Base-by-base conservation (phyloP, 75 land plant species). In the Isoetes taiwanensis region DNA sequence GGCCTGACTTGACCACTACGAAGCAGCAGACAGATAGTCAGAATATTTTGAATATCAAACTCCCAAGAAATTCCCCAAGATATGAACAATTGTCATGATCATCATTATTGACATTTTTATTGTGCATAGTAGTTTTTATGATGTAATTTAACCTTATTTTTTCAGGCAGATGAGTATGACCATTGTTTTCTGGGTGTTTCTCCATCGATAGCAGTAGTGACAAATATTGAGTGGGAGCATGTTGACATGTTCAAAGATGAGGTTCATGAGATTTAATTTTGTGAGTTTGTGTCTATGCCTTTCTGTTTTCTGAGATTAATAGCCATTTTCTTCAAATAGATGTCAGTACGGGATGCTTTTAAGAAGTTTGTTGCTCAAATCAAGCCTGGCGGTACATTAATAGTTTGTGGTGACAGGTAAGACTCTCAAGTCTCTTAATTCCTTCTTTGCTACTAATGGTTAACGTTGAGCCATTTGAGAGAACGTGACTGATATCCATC, bases 181-280 rank as follows among this genome's bases (percentile, higher is more conserved):
- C 56, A 71, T 34, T 78, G 82, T 61, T 82, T 82, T 61, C 60
- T 82, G 41, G 73, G 74, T 19, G 52, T 82, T 32, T 66, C 76
- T 30, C 85, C 85, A 28, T 66, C 56, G 34, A 19, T 82, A 32
- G 79, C 85, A 43, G 64, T 82, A 12, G 72, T 82, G 2, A 79
- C 79, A 24, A 82, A 76, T 41, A 52, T 82, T n/a, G 85, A 82
- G 35, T 79, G 82, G 85, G 85, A 82, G 34, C 85, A 82, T 76
- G 85, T 82, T 27, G 79, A 82, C 39, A 66, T 76, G 56, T 82
- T 78, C 55, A 56, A 58, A 23, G 69, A 79, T 67, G 76, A 79
- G 82, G 85, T 82, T 14, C 55, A 24, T 53, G 16, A 2, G 24
- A 27, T 30, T 10, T 32, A 30, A 11, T 24, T 12, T 55, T 31